A percentile compares a stretch with the other conserved stretches of the same genome.
Conservation (phyloP, 176 grass and related monocot genomes). For the Musa beccarii region DNA sequence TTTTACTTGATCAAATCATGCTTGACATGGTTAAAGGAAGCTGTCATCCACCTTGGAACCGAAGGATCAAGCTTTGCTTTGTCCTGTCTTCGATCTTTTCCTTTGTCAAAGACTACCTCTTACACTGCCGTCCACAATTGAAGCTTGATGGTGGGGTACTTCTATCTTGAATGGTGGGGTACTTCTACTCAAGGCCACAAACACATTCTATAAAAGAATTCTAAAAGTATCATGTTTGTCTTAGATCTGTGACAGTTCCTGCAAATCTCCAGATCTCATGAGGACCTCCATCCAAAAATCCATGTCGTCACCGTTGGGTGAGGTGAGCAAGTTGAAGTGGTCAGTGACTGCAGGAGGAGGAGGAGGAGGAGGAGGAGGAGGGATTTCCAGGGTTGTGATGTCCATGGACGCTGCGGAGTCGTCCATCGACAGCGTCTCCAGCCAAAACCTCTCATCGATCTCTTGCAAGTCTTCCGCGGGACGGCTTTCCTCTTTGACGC, state of each 20-base stretch:
- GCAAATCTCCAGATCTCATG: constrained; percentile 36
- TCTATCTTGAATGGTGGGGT: too few species aligned
- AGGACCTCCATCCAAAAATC: constrained; percentile 52
- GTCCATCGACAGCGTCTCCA: constrained; percentile 16
- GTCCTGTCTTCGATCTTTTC: too few species aligned
- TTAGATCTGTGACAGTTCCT: constrained; percentile 7
- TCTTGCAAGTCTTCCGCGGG: constrained; percentile 12
- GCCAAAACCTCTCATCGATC: constrained; percentile 52
- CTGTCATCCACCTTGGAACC: too few species aligned
- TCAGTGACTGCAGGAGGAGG: not conserved
- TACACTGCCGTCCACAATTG: too few species aligned
- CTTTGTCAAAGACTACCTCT: too few species aligned
- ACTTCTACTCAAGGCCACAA: too few species aligned
- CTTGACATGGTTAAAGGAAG: too few species aligned
- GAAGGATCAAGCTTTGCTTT: too few species aligned
- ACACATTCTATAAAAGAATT: too few species aligned
- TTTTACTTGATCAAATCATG: too few species aligned
- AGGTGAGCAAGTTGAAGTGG: not conserved
- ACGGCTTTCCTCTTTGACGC: constrained; percentile 32
- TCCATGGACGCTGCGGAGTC: not conserved
- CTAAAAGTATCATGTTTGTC: not conserved
- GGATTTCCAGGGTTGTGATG: constrained; percentile 2
- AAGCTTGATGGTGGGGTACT: too few species aligned
- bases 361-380: not conserved
- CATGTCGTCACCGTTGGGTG: constrained; percentile 38